Conservation (phyloP, 805 yeast species). For the Cyberlindnera veronae region DNA sequence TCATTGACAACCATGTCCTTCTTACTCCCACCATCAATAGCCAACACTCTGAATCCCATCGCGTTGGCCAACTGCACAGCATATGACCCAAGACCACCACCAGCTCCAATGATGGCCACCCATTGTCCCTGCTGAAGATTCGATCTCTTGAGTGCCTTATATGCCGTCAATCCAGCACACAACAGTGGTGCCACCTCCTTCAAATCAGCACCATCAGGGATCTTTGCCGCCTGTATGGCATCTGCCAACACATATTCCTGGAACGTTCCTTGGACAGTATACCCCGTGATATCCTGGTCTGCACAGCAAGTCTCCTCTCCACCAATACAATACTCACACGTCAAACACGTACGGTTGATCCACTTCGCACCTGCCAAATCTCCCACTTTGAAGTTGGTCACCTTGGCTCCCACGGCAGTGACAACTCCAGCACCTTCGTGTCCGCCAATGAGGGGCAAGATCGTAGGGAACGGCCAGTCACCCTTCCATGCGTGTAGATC, state of each 20-base stretch:
- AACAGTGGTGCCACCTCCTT: conserved; percentile 56
- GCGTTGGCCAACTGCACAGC: conserved; percentile 75
- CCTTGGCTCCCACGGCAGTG: conserved; percentile 56
- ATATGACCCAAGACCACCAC: conserved; percentile 75
- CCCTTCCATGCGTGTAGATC: conserved; percentile 55
- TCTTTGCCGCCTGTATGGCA: conserved; percentile 58
- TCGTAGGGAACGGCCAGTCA: conserved; percentile 55
- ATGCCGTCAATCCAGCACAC: conserved; percentile 79
- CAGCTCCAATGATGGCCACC: conserved; percentile 76
- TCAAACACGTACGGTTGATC: conserved; percentile 63
- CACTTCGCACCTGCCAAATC: conserved; percentile 67
- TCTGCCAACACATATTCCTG: conserved; percentile 63
- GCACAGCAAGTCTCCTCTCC: conserved; percentile 63
- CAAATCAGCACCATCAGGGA: conserved; percentile 50
- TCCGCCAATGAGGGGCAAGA: conserved; percentile 64
- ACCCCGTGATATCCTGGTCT: conserved; percentile 65
- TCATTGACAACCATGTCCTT: conserved; percentile 47
- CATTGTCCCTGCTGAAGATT: conserved; percentile 59
- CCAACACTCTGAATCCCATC: conserved; percentile 69
- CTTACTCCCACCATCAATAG: conserved; percentile 69
- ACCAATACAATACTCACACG: conserved; percentile 58
- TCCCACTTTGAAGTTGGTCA: conserved; percentile 56
- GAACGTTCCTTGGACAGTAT: conserved; percentile 80
- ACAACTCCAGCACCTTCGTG: conserved; percentile 74
- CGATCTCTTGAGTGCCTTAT: conserved; percentile 63